Evolutionary conservation across 352 stramenopile species (phyloP), one percentile per base, ranked within the genome.

Genomic region (Elongisporangium anandrum): DNA sequence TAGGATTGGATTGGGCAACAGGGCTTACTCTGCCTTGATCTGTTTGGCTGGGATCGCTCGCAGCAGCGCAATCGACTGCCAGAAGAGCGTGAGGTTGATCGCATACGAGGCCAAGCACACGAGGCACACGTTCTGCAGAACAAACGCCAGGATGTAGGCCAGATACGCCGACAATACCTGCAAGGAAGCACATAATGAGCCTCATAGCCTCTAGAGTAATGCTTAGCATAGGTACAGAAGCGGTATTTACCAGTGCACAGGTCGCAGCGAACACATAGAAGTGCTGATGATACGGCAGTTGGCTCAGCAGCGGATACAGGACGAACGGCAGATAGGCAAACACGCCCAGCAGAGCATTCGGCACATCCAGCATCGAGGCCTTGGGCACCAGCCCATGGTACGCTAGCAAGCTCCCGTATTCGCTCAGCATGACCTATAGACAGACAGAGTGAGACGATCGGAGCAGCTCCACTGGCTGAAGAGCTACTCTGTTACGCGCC

Each of bases 71-170:
- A 83, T 45, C 47, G 75, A 79, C 47, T 70, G 70, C 77, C 75
- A 85, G 34, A 79, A 64, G 23, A 88, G 59, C 9, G 53, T 51
- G 0, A 57, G 51, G 52, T 80, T 88, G 60, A 88, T 68, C 7
- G 68, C 45, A 41, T 88, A 88, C n/a, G 77, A 73, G 23, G 65
- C 66, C 39, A 84, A 52, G 57, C 76, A 87, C 58, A 88, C 73
- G 49, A 88, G 16, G 21, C 79, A 88, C 38, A 88, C 65, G 54
- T 86, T 74, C 22, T 72, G 69, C 48, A 87, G 58, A 34, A 87
- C 68, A 48, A 87, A 81, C 34, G 59, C 68, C 52, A 88, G 59
- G 45, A 88, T 73, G 72, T 77, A 86, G 16, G 69, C 76, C 57
- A 88, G 58, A 55, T 87, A 87, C 23, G 69, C 50, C 20, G 70